These are phyloP conservation scores for Sugiyamaella paludigena DNA, from an alignment of 1,139 yeast species.

Conservation along the genomic window DNA sequence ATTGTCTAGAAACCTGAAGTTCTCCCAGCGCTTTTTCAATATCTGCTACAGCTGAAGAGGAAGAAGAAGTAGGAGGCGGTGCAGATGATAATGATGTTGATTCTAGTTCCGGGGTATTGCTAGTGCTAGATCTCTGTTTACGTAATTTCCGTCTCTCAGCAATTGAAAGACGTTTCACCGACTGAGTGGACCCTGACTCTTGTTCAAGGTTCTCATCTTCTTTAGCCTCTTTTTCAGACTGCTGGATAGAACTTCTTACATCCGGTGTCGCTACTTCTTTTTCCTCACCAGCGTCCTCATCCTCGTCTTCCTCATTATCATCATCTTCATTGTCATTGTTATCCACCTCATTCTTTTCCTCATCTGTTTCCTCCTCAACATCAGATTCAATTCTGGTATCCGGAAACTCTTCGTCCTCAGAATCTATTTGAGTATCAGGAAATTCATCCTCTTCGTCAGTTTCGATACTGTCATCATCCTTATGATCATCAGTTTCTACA, in stretches of 20 bases:
- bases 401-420: slow-evolving; percentile 20
- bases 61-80: slow-evolving; percentile 2
- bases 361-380: slow-evolving; percentile 16
- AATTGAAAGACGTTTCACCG: slow-evolving; percentile 10
- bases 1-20: slow-evolving; percentile 21
- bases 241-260: slow-evolving; percentile 11
- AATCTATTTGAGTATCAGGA: slow-evolving; percentile 27
- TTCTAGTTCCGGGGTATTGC: slow-evolving; percentile 13
- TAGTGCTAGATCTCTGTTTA: slow-evolving; percentile 10
- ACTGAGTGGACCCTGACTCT: background rate
- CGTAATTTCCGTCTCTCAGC: slow-evolving; percentile 12
- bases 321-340: slow-evolving; percentile 7
- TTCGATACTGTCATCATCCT: slow-evolving; percentile 25
- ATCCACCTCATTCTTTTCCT: slow-evolving; percentile 11
- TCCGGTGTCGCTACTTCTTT: slow-evolving; percentile 1
- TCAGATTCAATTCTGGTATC: slow-evolving; percentile 23
- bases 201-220: slow-evolving; percentile 14
- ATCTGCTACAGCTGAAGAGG: slow-evolving; percentile 18
- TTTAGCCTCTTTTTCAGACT: slow-evolving; percentile 11
- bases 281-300: slow-evolving; percentile 17
- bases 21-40: slow-evolving; percentile 23
- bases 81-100: no score
- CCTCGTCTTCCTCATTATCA: slow-evolving; percentile 11
- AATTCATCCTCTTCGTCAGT: slow-evolving; percentile 30
- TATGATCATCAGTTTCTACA: slow-evolving; percentile 34